A percentile compares a stretch with the other conserved stretches of the same genome.
phyloP scores from a whole-genome alignment of 768 basidiomycete species.

The Termitomyces sp. region DNA sequence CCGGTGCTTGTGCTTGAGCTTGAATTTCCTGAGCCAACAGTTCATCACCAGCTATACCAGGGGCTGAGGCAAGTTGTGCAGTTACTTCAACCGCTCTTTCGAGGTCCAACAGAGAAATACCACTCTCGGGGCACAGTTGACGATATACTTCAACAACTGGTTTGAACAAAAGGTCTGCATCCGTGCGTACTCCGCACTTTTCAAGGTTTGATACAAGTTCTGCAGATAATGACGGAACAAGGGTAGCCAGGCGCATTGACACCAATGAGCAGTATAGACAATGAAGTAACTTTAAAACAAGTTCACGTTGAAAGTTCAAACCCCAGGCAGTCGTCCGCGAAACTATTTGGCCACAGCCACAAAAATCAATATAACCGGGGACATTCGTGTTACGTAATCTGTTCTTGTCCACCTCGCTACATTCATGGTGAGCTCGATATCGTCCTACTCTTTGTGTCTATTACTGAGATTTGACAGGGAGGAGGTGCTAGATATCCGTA shows the following conservation, averaged over 20 bases:
- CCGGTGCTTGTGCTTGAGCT: constrained; percentile 13
- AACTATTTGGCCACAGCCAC: constrained; percentile 2
- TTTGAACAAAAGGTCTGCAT: constrained; percentile 52
- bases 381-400: constrained; percentile 17
- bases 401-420: neutral
- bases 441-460: neutral
- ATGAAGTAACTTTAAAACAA: too few relatives aligned
- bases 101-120: constrained; percentile 45
- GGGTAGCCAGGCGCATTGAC: constrained; percentile 37
- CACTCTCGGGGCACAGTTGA: constrained; percentile 43
- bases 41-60: constrained; percentile 32
- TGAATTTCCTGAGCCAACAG: constrained; percentile 21
- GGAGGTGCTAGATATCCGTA: constrained; percentile 88
- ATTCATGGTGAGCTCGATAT: constrained; percentile 8
- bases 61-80: constrained; percentile 39
- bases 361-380: constrained; percentile 11
- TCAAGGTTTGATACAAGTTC: constrained; percentile 46
- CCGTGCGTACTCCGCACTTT: constrained; percentile 48
- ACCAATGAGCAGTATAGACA: neutral
- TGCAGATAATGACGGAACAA: constrained; percentile 35
- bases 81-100: constrained; percentile 34
- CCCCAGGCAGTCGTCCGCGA: neutral
- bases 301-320: too few relatives aligned
- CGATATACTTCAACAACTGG: constrained; percentile 47
- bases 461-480: constrained; percentile 41